Base-by-base conservation (phyloP, 306 rosid species). In the Prunus campanulata region DNA sequence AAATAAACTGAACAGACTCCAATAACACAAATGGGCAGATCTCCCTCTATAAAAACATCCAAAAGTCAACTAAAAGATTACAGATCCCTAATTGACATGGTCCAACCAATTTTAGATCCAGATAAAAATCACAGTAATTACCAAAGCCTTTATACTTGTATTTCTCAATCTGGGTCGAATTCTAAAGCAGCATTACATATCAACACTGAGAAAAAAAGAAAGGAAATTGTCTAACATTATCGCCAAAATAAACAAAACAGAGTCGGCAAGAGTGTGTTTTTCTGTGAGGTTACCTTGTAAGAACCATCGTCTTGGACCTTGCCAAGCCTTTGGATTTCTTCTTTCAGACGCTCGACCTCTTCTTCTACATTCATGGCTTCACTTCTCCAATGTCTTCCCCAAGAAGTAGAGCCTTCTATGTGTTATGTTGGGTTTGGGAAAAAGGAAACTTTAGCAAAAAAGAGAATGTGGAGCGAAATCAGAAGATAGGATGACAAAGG, bases 281-380 rank as follows among this genome's bases (percentile, higher is more conserved):
- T 46, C 10, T 24, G 62, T 42, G 35, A 25, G 46, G 32, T 10
- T 61, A 95, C 97, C 97, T 92, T 95, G 92, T 80, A 89, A 72
- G 97, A 90, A 78, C 97, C 99, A 82, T 92, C 97, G 50, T 68
- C 68, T 77, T 90, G 97, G 83, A 82, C 75, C 39, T 81, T 77
- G 70, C 97, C 97, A 35, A 90, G 97, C 96, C 96, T 84, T 81
- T 76, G 75, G 87, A 92, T 95, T 81, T 94, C 98, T 79, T 86
- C 91, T 64, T 52, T 78, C 61, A 91, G 93, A 57, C 88, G 86
- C 86, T 83, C 93, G 68, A 94, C 91, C 81, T 94, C 98, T 78
- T 91, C 97, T 44, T 90, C 98, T 47, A 95, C 97, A 61, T 95
- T 95, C 97, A 95, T 95, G 79, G 69, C 74, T 86, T 80, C 85